Evolutionary conservation across 2,329 filamentous ascomycete genomes (phyloP).

Genomic region (Scytalidium lignicola): DNA sequence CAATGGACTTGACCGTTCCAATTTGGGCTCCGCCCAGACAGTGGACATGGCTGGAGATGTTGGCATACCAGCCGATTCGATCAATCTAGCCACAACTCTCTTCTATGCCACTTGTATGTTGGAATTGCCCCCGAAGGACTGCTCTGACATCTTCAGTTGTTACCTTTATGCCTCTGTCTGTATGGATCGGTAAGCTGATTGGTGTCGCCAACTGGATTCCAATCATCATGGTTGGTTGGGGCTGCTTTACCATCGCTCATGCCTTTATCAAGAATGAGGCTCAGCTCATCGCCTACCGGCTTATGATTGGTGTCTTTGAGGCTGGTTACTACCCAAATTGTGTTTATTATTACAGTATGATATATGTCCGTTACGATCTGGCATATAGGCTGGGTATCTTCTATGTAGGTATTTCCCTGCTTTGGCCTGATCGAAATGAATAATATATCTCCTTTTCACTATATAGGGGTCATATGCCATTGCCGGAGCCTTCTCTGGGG

Average conservation of each 20-base stretch:
- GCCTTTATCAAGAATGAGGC: conserved; percentile 17
- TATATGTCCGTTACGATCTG: conserved; percentile 20
- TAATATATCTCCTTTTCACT: not conserved
- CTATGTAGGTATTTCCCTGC: conserved; percentile 8
- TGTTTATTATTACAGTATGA: conserved; percentile 22
- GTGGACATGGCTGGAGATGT: no score
- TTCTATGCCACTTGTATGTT: no score
- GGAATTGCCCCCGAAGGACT: no score
- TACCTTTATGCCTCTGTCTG: conserved; percentile 12
- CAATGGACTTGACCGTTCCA: conserved; percentile 38
- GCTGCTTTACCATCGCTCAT: conserved; percentile 18
- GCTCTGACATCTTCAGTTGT: not conserved
- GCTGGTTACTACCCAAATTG: conserved; percentile 23
- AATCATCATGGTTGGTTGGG: conserved; percentile 22
- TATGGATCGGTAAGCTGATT: conserved; percentile 23
- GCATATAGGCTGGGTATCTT: conserved; percentile 4
- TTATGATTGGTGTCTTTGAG: conserved; percentile 22
- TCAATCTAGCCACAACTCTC: no score
- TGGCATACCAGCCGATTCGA: no score
- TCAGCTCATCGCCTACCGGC: conserved; percentile 17
- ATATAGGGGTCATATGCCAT: conserved; percentile 36
- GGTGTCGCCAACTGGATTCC: conserved; percentile 22
- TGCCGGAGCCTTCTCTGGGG: conserved; percentile 50
- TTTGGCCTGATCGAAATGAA: no score
- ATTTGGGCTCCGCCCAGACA: conserved; percentile 27